A percentile compares a stretch with the other conserved stretches of the same genome.
Conservation (phyloP, 805 yeast genomes). For the Saccharomyces paradoxus region DNA sequence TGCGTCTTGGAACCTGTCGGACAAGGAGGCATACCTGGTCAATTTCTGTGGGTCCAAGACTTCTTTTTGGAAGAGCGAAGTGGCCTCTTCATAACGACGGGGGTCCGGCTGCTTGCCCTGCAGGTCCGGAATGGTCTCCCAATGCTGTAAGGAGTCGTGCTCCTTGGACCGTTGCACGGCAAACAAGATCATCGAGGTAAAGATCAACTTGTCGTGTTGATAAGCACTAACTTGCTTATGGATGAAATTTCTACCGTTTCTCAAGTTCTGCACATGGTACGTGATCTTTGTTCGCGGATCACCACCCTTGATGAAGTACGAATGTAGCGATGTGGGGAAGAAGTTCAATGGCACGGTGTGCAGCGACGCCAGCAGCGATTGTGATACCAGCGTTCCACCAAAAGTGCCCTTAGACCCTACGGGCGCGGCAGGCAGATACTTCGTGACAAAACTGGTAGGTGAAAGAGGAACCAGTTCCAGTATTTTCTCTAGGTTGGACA, state of each 20-base stretch:
- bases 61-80: slow-evolving; percentile 15
- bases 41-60: slow-evolving; percentile 9
- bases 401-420: slow-evolving; percentile 56
- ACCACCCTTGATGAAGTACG: slow-evolving; percentile 54
- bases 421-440: slow-evolving; percentile 31
- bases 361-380: slow-evolving; percentile 53
- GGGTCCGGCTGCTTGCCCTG: slow-evolving; percentile 32
- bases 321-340: slow-evolving; percentile 54
- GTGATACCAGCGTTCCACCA: slow-evolving; percentile 66
- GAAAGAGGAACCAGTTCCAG: slow-evolving; percentile 16
- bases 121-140: slow-evolving; percentile 24
- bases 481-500: slow-evolving; percentile 14
- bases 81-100: slow-evolving; percentile 23
- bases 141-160: slow-evolving; percentile 10
- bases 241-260: slow-evolving; percentile 45
- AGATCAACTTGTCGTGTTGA: slow-evolving; percentile 46
- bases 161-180: slow-evolving; percentile 16
- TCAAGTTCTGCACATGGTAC: slow-evolving; percentile 46
- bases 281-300: slow-evolving; percentile 37
- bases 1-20: slow-evolving; percentile 5
- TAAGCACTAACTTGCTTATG: slow-evolving; percentile 47
- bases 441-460: slow-evolving; percentile 17
- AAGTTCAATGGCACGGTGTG: slow-evolving; percentile 40
- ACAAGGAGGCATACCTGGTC: slow-evolving; percentile 5
- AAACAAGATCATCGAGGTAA: slow-evolving; percentile 44